Base-by-base conservation (phyloP, 768 basidiomycete genomes). In the Calvatia gigantea region DNA sequence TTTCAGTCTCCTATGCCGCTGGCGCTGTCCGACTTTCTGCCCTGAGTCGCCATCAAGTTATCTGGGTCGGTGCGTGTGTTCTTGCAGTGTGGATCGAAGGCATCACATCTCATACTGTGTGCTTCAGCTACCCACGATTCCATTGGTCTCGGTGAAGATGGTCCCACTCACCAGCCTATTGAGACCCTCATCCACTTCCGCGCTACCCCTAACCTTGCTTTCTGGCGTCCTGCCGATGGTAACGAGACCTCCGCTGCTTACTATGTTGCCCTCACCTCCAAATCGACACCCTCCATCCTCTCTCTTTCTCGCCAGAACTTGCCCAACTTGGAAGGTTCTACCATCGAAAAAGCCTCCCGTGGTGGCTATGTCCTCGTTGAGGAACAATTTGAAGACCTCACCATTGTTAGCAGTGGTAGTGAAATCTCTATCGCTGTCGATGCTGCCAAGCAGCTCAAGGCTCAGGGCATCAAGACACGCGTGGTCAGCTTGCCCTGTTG, bases 171-270 rank as follows among this genome's bases (percentile, higher is more conserved):
- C 70, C 94, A 97, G 71, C 95, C 95, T 51, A 78, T 97, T 47
- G 94, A 97, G 75, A 93, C 91, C 28, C 89, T 82, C 57, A 85
- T 83, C 41, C 89, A 87, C 70, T 77, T 97, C 70, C 90, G 95
- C 61, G 89, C 95, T 11, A 84, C 85, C 42, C 95, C 95, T 63
- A 96, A 98, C 76, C 74, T 91, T 49, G 89, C 90, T 59, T 92
- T 97, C 80, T 90, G 89, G 88, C 87, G 91, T 58, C 91, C 91
- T 4, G 92, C 94, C 25, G 94, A 97, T 68, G 94, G 95, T 31
- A 96, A 97, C 70, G 95, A 98, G 78, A 94, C 92, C n/a, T 94
- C 91, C 19, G 94, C 94, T 19, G 82, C 94, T 15, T 97, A 97
- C 78, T 70, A 83, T 58, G 83, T 87, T 55, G 89, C 94, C 43